A percentile compares a stretch with the other conserved stretches of the same genome.
Conservation (phyloP, 371 early-diverging fungal genomes). For the Lichtheimia corymbifera region DNA sequence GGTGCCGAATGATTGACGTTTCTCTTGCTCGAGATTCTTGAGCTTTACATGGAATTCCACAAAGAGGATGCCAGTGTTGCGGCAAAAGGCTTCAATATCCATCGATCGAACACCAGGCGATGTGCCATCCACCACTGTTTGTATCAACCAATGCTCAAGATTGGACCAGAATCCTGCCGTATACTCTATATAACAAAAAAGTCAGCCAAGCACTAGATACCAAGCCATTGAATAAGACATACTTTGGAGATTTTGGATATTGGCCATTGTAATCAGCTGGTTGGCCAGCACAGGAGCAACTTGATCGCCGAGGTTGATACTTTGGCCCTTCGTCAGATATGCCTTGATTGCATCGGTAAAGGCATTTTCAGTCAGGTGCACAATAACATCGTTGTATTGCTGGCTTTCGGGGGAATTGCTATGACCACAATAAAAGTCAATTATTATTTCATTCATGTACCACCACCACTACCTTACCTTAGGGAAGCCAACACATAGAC, state of each 20-base stretch:
- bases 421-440: no score
- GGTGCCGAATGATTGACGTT: neutral
- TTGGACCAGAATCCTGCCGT: conserved; percentile 19
- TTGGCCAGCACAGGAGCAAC: conserved; percentile 20
- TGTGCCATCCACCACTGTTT: conserved; percentile 33
- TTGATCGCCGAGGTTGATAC: no score
- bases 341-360: neutral
- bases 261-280: conserved; percentile 23
- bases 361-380: neutral
- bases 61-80: conserved; percentile 23
- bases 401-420: no score
- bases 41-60: conserved; percentile 18
- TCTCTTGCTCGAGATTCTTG: neutral
- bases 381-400: no score
- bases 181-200: neutral
- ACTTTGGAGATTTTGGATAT: conserved; percentile 26
- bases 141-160: conserved; percentile 24
- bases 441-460: no score
- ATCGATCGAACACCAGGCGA: conserved; percentile 5
- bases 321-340: neutral
- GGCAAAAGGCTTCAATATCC: conserved; percentile 30
- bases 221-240: no score
- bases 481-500: conserved; percentile 53
- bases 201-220: no score
- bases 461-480: conserved; percentile 29